Evolutionary conservation across 192 early-diverging fungal species (phyloP), one percentile per base, ranked within the genome.

Genomic region (Chytriomyces sp.): DNA sequence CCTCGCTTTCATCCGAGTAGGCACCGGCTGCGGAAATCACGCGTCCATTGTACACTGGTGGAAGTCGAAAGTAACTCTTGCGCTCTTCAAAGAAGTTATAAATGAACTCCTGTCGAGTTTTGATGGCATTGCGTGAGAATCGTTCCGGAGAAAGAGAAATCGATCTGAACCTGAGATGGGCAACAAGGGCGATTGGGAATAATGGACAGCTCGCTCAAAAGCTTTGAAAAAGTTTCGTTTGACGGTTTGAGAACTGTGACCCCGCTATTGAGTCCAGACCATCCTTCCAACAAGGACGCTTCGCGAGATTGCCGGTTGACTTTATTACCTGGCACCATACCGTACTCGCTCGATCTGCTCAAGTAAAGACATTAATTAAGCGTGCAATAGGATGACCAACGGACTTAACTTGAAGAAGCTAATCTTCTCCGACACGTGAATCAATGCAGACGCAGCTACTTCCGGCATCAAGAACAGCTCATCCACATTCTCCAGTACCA

Each of bases 1-100:
- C 49, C 6, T 74, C 54, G 12, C 10, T 32, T 7, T 65, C 64
- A 17, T 19, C 14, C 19, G 40, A 38, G 17, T 41, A 38, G n/a
- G 25, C 41, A 12, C 32, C 60, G 14, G 60, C 60, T 5, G 37
- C 17, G 12, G 62, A n/a, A 68, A 74, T 66, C 30, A 26, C 17
- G 6, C 72, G 30, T 17, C 64, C 62, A 44, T 75, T 75, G 49
- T 75, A 75, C 17, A 57, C 58, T 14, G 55, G 30, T 17, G 74
- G 74, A 25, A 75, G 57, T 10, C 74, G 26, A 60, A 75, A 70
- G 33, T 61, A 75, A 28, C 39, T 25, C 26, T 49, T 74, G 3
- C 74, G 73, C 38, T 70, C 72, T 14, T 75, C 74, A 40, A 75
- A 75, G 75, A 75, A 75, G 71, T 75, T 44, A 39, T 62, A 74